A percentile compares a stretch with the other conserved stretches of the same genome.
phyloP scores from a whole-genome alignment of 78 protist species.

The Dictyostelium discoideum region DNA sequence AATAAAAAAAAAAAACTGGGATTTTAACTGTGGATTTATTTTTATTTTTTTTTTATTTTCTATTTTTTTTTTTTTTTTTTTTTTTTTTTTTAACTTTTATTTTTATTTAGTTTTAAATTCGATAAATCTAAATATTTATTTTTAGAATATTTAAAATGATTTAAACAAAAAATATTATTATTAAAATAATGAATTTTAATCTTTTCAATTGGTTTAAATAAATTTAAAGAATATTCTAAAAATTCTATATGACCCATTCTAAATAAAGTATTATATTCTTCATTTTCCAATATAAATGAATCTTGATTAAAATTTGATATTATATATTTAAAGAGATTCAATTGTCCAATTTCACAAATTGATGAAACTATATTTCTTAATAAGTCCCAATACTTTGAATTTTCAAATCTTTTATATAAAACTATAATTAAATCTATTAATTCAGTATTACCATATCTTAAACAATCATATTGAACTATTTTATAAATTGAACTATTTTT shows the following conservation, averaged over 20 bases:
- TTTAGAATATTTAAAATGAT: not conserved
- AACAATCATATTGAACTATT: not conserved
- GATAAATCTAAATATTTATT: not conserved
- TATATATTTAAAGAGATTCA: not conserved
- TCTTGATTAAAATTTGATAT: not conserved
- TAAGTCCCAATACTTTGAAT: not conserved
- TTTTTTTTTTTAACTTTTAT: no score
- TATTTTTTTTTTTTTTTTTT: no score
- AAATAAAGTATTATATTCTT: no score
- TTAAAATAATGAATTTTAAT: no score
- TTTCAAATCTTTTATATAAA: not conserved
- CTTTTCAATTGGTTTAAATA: not conserved
- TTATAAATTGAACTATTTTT: not conserved
- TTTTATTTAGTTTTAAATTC: no score
- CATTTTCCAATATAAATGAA: not conserved
- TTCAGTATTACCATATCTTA: not conserved
- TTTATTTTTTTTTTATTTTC: no score
- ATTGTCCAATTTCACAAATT: not conserved
- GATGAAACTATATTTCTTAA: not conserved
- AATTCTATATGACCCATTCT: not conserved
- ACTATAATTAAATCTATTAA: not conserved
- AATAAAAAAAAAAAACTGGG: no score
- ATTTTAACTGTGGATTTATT: no score
- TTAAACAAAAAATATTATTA: not conserved
- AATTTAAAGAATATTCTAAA: not conserved